Evolutionary conservation across 257 asterid species (phyloP), one percentile per base, ranked within the genome.

Genomic region (Fraxinus excelsior): DNA sequence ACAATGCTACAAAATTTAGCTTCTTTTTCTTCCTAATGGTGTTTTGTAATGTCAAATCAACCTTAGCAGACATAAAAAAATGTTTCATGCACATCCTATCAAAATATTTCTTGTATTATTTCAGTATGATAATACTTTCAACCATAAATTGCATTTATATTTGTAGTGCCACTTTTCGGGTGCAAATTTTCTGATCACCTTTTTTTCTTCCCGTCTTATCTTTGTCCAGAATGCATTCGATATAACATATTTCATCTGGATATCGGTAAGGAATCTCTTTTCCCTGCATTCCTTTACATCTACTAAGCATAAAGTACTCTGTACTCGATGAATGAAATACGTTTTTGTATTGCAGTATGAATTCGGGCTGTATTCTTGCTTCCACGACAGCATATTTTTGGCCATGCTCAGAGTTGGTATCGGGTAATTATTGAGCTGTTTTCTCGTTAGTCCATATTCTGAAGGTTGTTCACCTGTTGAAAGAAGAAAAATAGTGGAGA

Each of bases 201-300:
- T 25, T 62, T 66, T 26, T 73, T 40, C 73, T 71, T 72, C 44
- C 13, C 56, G 76, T 67, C 32, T 56, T 73, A 9, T 62, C 13
- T 67, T 31, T 78, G 73, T 79, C 65, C 96, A 94, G 97, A 95
- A 95, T 81, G 98, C 99, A 4, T 95, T 95, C 35, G 99, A 95
- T 92, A 91, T 95, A 60, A 95, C 99, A 2, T 88, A 91, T 80
- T 93, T 91, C 88, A 75, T 95, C 21, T 95, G 98, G 98, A 95
- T 90, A 71, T 83, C 93, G 90, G 99, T 93, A 91, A 68, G 46
- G 21, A 62, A 75, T 72, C 58, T 21, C 7, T 62, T 25, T 62
- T 12, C 68, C 32, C 16, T 11, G 37, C 25, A 25, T 32, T 44
- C 42, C 32, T n/a, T 80, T 29, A 16, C 34, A 31, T 75, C 56